These are phyloP conservation scores for Mrakia blollopis DNA, from an alignment of 768 basidiomycete genomes.

Conservation along the genomic window DNA sequence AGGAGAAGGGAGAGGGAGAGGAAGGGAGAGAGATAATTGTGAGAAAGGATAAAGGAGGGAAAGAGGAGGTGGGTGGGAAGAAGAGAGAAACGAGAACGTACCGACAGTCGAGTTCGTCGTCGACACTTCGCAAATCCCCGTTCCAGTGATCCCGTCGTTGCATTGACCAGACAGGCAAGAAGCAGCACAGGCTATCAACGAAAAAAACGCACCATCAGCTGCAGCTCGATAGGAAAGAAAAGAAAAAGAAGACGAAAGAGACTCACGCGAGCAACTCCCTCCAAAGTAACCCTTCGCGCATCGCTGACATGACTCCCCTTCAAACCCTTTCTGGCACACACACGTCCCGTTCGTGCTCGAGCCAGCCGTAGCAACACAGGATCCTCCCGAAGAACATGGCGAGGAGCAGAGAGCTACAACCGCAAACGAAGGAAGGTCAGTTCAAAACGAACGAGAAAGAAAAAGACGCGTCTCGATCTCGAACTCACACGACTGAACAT, in stretches of 20 bases:
- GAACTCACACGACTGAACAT: conserved; percentile 44
- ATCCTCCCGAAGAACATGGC: conserved; percentile 64
- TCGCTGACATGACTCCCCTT: conserved; percentile 70
- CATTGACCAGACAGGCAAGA: conserved; percentile 47
- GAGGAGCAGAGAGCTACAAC: conserved; percentile 59
- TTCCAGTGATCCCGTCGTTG: conserved; percentile 72
- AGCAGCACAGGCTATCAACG: conserved; percentile 49
- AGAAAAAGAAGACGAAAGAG: conserved; percentile 34
- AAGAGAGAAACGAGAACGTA: conserved; percentile 1
- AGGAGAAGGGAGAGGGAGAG: background rate
- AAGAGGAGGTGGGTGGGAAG: background rate
- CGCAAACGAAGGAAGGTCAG: too few relatives aligned
- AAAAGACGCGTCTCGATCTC: background rate
- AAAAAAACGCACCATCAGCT: conserved; percentile 43
- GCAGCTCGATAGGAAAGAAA: conserved; percentile 47
- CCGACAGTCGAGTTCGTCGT: conserved; percentile 47
- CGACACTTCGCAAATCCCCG: conserved; percentile 63
- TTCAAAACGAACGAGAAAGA: background rate
- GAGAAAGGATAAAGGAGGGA: too few relatives aligned
- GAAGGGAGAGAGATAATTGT: background rate
- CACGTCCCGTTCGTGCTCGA: conserved; percentile 53
- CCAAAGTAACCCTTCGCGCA: conserved; percentile 75
- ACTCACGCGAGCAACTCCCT: conserved; percentile 53
- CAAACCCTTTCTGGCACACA: conserved; percentile 66
- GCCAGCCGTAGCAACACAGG: conserved; percentile 56